A percentile compares a stretch with the other conserved stretches of the same genome.
phyloP scores from a whole-genome alignment of 495 filamentous ascomycete species.

The Evansstolkia leycettana region DNA sequence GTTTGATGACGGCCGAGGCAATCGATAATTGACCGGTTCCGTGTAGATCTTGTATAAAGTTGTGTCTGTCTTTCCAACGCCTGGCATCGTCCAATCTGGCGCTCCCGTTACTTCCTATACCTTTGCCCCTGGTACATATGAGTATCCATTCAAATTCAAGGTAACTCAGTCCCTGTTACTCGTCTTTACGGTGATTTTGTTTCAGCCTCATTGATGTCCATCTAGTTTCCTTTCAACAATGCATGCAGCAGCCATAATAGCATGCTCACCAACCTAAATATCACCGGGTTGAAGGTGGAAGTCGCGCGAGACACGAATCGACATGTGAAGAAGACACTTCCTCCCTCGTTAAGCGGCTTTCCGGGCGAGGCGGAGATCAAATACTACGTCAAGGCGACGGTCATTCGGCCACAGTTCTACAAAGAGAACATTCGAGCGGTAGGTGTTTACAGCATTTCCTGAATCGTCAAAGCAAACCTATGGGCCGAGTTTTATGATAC shows the following conservation, averaged over 20 bases:
- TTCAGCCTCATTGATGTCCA: background rate
- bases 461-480: no score
- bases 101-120: slow-evolving; percentile 40
- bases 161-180: slow-evolving; percentile 14
- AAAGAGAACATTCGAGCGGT: slow-evolving; percentile 71
- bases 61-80: slow-evolving; percentile 49
- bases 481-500: no score
- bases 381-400: slow-evolving; percentile 88
- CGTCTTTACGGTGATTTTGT: no score
- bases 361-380: slow-evolving; percentile 75
- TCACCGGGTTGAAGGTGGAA: slow-evolving; percentile 43
- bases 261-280: slow-evolving; percentile 43
- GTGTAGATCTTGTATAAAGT: slow-evolving; percentile 54
- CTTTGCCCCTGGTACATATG: slow-evolving; percentile 64
- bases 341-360: slow-evolving; percentile 74
- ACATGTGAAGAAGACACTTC: slow-evolving; percentile 79
- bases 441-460: slow-evolving; percentile 6
- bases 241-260: slow-evolving; percentile 54
- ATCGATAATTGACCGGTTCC: slow-evolving; percentile 6
- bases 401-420: slow-evolving; percentile 69
- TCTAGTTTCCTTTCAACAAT: slow-evolving; percentile 79
- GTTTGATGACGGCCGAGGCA: no score
- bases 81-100: slow-evolving; percentile 35
- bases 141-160: slow-evolving; percentile 88
- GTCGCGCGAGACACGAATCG: slow-evolving; percentile 39